Conservation (phyloP, 2,329 filamentous ascomycete species). For the Ilyonectria robusta region DNA sequence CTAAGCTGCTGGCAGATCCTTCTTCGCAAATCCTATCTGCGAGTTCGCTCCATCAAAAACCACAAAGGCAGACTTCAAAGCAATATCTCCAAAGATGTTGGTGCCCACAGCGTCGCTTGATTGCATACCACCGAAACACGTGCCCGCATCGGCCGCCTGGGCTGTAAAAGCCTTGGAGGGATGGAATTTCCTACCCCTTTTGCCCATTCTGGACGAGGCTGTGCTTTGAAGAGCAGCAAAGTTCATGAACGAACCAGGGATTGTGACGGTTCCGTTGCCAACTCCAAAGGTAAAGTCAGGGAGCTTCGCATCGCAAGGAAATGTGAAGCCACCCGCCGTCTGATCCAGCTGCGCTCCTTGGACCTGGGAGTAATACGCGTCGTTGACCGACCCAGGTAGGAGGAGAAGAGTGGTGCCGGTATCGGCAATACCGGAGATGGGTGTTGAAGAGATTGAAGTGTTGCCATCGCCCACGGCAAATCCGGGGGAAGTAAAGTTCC, state of each 20-base stretch:
- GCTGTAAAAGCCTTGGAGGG: not conserved
- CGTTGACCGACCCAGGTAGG: conserved; percentile 66
- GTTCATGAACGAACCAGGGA: conserved; percentile 69
- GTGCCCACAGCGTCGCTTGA: conserved; percentile 59
- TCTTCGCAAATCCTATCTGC: conserved; percentile 41
- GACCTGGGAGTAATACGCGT: conserved; percentile 64
- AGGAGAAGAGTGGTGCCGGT: conserved; percentile 76
- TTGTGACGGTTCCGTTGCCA: conserved; percentile 69
- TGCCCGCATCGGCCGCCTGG: not conserved
- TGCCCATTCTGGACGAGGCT: not conserved
- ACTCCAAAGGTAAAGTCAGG: conserved; percentile 69
- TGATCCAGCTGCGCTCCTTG: conserved; percentile 58
- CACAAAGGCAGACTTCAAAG: conserved; percentile 73
- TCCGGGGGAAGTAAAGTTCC: conserved; percentile 65
- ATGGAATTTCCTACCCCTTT: conserved; percentile 2
- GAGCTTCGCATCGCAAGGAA: conserved; percentile 62
- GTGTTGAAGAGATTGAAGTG: conserved; percentile 25
- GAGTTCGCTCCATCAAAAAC: conserved; percentile 63
- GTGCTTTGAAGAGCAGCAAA: conserved; percentile 58
- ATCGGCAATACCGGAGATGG: conserved; percentile 64
- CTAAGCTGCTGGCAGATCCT: conserved; percentile 18
- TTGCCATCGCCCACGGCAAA: conserved; percentile 32
- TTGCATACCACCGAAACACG: conserved; percentile 79
- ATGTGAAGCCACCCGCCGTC: conserved; percentile 59
- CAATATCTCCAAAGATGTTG: conserved; percentile 75